A percentile compares a stretch with the other conserved stretches of the same genome.
phyloP scores from a whole-genome alignment of 441 rosid species.

The Cnidoscolus chayamansa region DNA sequence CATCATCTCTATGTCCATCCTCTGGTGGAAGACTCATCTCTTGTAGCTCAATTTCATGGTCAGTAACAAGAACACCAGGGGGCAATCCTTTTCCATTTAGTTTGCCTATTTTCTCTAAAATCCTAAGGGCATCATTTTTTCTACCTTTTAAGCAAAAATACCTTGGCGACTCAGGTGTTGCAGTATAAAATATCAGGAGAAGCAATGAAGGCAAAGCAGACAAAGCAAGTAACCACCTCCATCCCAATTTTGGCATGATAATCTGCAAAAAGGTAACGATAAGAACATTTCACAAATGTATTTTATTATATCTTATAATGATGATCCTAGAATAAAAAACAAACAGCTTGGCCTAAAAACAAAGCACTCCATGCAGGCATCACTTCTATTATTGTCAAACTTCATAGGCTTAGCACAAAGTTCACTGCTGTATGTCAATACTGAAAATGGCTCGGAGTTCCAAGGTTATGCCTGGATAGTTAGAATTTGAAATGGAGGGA shows the following conservation, averaged over 20 bases:
- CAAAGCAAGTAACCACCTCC: slow-evolving; percentile 62
- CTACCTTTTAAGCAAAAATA: slow-evolving; percentile 55
- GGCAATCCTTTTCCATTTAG: slow-evolving; percentile 42
- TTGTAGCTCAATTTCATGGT: slow-evolving; percentile 45
- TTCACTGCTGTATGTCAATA: background rate
- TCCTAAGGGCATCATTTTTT: slow-evolving; percentile 40
- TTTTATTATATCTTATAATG: background rate
- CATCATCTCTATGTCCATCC: slow-evolving; percentile 23
- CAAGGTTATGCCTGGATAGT: background rate
- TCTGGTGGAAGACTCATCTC: slow-evolving; percentile 38
- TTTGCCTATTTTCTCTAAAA: slow-evolving; percentile 47
- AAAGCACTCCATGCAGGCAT: background rate
- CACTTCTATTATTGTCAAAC: background rate
- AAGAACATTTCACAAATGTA: background rate
- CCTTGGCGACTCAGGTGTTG: slow-evolving; percentile 60
- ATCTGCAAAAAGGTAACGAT: slow-evolving; percentile 35
- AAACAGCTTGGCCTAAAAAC: background rate
- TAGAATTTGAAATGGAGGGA: background rate
- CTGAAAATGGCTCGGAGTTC: background rate
- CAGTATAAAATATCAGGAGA: slow-evolving; percentile 49
- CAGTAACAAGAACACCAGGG: slow-evolving; percentile 56
- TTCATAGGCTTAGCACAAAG: background rate
- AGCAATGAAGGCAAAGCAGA: slow-evolving; percentile 50
- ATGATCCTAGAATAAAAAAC: background rate
- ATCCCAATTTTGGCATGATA: slow-evolving; percentile 56